Percentiles rank a stretch among this genome's conserved stretches.
Conservation (phyloP, 2,329 filamentous ascomycete species). For the Epichloe gansuensis region DNA sequence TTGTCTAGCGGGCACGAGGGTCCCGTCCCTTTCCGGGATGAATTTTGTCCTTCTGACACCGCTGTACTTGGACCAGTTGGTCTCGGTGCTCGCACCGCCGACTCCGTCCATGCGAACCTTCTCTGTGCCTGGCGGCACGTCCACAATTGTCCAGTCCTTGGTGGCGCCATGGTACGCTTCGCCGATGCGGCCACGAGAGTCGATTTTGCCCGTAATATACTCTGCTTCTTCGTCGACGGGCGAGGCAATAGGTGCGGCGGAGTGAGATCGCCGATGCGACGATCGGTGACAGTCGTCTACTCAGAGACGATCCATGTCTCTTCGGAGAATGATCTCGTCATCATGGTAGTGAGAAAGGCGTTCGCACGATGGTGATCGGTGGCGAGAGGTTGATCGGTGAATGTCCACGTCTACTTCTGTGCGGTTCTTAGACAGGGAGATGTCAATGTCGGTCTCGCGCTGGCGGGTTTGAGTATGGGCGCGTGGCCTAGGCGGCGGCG, state of each 20-base stretch:
- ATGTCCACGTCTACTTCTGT: conserved; percentile 51
- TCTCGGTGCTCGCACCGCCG: conserved; percentile 61
- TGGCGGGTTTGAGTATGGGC: conserved; percentile 23
- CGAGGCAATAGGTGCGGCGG: conserved; percentile 30
- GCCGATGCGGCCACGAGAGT: conserved; percentile 51
- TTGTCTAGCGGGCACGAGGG: conserved; percentile 12
- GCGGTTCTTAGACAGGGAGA: conserved; percentile 38
- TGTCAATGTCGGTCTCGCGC: conserved; percentile 44
- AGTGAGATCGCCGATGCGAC: conserved; percentile 36
- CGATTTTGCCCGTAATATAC: conserved; percentile 43
- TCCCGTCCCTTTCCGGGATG: conserved; percentile 50
- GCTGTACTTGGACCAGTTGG: conserved; percentile 68
- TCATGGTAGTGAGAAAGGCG: conserved; percentile 35
- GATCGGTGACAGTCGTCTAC: conserved; percentile 27
- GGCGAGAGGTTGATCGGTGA: conserved; percentile 22
- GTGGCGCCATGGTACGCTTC: conserved; percentile 65
- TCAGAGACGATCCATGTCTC: conserved; percentile 36
- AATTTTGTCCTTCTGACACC: conserved; percentile 65
- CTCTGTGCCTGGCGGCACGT: conserved; percentile 73
- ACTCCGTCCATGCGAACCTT: conserved; percentile 70
- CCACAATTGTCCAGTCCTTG: conserved; percentile 68
- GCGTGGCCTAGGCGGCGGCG: conserved; percentile 31
- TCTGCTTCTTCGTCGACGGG: conserved; percentile 47
- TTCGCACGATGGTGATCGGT: conserved; percentile 23
- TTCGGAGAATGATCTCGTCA: conserved; percentile 54